Evolutionary conservation across 768 basidiomycete genomes (phyloP).

Genomic region (Coprinopsis cinerea): DNA sequence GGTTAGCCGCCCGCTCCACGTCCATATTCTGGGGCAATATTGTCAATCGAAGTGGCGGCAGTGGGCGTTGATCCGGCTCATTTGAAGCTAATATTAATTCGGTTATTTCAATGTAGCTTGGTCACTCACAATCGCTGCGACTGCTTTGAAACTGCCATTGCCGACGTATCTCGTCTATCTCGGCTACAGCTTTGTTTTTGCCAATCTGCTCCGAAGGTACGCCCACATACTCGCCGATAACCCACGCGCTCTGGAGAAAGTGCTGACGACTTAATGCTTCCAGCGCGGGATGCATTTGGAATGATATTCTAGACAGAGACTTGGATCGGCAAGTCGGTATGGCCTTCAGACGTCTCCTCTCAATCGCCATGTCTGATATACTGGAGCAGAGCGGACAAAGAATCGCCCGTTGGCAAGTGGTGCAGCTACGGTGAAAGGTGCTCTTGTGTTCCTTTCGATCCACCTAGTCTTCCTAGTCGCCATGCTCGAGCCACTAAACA

Average conservation of each 20-base stretch:
- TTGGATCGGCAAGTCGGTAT: slow-evolving; percentile 31
- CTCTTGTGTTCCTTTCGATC: slow-evolving; percentile 21
- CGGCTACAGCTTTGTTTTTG: not conserved
- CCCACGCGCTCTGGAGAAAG: too few species aligned
- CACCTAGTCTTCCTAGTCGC: slow-evolving; percentile 11
- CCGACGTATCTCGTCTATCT: not conserved
- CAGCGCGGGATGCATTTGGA: slow-evolving; percentile 21
- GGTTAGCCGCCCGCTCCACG: too few species aligned
- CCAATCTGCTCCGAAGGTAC: not conserved
- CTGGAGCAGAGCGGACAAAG: slow-evolving; percentile 32
- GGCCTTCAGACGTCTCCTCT: slow-evolving; percentile 11
- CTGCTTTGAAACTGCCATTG: not conserved
- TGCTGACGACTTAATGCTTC: too few species aligned
- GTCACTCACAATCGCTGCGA: not conserved
- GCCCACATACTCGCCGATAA: too few species aligned
- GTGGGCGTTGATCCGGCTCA: too few species aligned
- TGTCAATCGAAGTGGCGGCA: too few species aligned
- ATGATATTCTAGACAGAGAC: slow-evolving; percentile 22
- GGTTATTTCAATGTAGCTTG: too few species aligned
- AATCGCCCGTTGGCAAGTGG: slow-evolving; percentile 27
- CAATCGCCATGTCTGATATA: too few species aligned
- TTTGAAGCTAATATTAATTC: too few species aligned
- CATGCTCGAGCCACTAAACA: slow-evolving; percentile 11
- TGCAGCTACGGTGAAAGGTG: slow-evolving; percentile 23
- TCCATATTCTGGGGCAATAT: too few species aligned